A percentile compares a stretch with the other conserved stretches of the same genome.
phyloP scores from a whole-genome alignment of 2,329 filamentous ascomycete genomes.

The Aspergillus floridensis region DNA sequence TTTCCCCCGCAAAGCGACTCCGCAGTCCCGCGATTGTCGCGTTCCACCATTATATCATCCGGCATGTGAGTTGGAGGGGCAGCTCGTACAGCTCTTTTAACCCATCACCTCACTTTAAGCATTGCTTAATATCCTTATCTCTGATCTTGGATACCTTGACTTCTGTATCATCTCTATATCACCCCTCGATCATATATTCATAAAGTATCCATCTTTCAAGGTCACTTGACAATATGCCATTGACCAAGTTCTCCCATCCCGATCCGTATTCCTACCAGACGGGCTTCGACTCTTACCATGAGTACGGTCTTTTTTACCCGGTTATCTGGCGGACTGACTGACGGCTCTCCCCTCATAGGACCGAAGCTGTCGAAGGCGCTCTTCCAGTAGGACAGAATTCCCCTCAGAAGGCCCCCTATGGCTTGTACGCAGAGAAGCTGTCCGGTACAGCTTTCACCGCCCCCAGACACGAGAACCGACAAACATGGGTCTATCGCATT shows the following conservation, averaged over 20 bases:
- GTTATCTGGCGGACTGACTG: neutral
- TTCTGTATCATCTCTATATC: neutral
- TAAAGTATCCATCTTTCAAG: neutral
- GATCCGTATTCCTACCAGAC: conserved; percentile 75
- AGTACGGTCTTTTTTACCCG: conserved; percentile 53
- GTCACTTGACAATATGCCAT: conserved; percentile 53
- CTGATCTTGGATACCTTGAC: neutral
- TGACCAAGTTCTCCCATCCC: conserved; percentile 59
- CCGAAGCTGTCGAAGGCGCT: conserved; percentile 72
- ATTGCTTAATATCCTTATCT: neutral
- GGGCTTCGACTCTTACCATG: conserved; percentile 74
- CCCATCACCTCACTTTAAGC: no score
- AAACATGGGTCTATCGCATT: conserved; percentile 71
- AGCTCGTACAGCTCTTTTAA: neutral
- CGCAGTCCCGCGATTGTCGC: neutral
- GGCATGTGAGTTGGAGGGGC: neutral
- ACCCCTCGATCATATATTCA: neutral
- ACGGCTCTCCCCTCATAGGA: conserved; percentile 48
- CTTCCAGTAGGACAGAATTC: conserved; percentile 75
- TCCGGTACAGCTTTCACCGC: conserved; percentile 71
- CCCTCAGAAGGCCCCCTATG: conserved; percentile 74
- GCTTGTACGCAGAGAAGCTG: conserved; percentile 78
- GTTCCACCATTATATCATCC: neutral
- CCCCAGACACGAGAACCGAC: conserved; percentile 65
- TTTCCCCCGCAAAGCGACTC: neutral